Evolutionary conservation across 805 yeast species (phyloP), one percentile per base, ranked within the genome.

Genomic region (Schwanniomyces polymorphus): DNA sequence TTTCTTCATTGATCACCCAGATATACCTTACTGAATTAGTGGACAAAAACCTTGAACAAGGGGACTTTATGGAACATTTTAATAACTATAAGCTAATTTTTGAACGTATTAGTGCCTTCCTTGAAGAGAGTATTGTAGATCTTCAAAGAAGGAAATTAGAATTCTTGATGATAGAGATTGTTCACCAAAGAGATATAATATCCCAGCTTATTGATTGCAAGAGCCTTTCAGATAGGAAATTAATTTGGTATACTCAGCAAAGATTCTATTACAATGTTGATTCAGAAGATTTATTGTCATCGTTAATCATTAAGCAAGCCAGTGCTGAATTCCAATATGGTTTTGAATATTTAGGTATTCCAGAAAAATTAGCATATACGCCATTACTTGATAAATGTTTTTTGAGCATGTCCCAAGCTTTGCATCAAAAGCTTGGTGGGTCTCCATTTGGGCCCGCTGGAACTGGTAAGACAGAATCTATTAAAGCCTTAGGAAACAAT

Each of bases 381-480:
- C 89, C 92, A 1, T 70, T 89, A 16, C 74, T 88, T 7, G 80
- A 81, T 41, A 70, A 76, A 5, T 80, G 89, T 47, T 89, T 79
- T 59, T 60, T 85, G 7, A 70, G 91, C 0, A 80, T 91, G 82
- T 73, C 87, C 0, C 86, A 85, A 49, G 91, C 97, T 0, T 61
- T 91, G 14, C 77, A 80, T 28, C 89, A 84, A 54, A 78, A 77
- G 29, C 70, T 82, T 7, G 98, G 98, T n/a, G 96, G 96, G 0
- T 86, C 96, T 1, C 86, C 96, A 0, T 83, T 86, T 64, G 98
- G 98, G 0, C 97, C 98, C 1, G 97, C 98, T 2, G 98, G 98
- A 37, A 92, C 98, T 0, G 98, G 98, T 53, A 92, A 92, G 60
- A 92, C 98, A 0, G 98, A 92, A 61, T 78, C 96, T 0, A 77